Evolutionary conservation across 345 rosid species (phyloP).

Genomic region (Murraya koenigii): DNA sequence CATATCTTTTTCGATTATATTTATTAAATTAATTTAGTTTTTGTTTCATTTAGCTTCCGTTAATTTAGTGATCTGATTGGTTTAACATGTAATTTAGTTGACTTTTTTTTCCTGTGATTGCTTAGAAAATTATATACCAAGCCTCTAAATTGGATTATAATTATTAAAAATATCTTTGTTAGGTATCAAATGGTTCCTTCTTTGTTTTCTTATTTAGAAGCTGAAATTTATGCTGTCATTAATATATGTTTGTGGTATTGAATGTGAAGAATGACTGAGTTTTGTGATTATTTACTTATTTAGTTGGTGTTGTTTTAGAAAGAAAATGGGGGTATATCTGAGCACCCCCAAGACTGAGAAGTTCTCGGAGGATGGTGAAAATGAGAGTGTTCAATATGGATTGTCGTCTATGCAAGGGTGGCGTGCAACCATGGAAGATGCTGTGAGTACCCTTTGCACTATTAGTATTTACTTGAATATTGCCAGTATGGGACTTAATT

Average conservation of each 20-base stretch:
- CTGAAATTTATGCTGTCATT: neutral
- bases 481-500: neutral
- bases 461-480: neutral
- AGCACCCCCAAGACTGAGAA: conserved; percentile 83
- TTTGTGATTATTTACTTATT: neutral
- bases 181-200: neutral
- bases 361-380: conserved; percentile 70
- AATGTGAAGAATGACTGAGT: too few relatives aligned
- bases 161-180: neutral
- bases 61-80: neutral
- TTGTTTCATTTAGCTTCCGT: neutral
- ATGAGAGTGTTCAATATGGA: conserved; percentile 59
- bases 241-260: neutral
- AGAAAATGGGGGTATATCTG: conserved; percentile 70
- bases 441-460: conserved; percentile 43
- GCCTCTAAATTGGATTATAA: neutral
- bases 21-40: neutral
- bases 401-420: conserved; percentile 88
- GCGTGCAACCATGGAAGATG: conserved; percentile 90
- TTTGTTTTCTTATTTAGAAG: neutral
- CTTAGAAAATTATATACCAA: neutral
- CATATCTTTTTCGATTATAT: neutral
- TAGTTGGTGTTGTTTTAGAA: conserved; percentile 7
- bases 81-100: neutral
- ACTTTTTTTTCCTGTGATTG: neutral